Percentiles rank a stretch among this genome's conserved stretches.
These are phyloP conservation scores for Bryoglossum gracile DNA, from an alignment of 495 filamentous ascomycete genomes.

Conservation along the genomic window DNA sequence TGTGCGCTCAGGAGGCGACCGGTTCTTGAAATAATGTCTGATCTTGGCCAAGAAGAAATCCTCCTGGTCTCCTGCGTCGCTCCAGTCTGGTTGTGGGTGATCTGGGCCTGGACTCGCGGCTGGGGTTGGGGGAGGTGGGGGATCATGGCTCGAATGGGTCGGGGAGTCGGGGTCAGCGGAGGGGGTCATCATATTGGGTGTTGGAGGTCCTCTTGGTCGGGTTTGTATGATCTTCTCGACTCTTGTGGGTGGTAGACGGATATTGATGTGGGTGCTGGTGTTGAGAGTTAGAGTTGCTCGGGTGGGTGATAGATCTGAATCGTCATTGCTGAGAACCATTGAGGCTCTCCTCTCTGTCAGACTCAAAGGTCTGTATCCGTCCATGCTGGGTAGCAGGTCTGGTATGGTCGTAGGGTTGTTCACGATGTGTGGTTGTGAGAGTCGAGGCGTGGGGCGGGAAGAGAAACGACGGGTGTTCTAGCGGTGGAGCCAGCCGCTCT, in stretches of 20 bases:
- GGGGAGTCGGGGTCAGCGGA: slow-evolving; percentile 44
- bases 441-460: no score
- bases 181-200: slow-evolving; percentile 50
- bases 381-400: slow-evolving; percentile 11
- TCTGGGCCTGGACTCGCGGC: slow-evolving; percentile 50
- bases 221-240: slow-evolving; percentile 43
- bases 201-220: slow-evolving; percentile 45
- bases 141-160: slow-evolving; percentile 29
- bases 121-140: slow-evolving; percentile 48
- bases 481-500: neutral
- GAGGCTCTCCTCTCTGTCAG: slow-evolving; percentile 25
- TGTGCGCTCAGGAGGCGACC: slow-evolving; percentile 43
- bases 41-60: slow-evolving; percentile 43
- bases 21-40: slow-evolving; percentile 44
- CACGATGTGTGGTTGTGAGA: neutral
- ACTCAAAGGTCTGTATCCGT: slow-evolving; percentile 23
- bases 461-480: no score
- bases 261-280: slow-evolving; percentile 19
- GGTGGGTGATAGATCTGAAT: slow-evolving; percentile 23
- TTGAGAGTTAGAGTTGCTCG: slow-evolving; percentile 23
- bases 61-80: slow-evolving; percentile 42
- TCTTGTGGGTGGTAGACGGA: slow-evolving; percentile 16
- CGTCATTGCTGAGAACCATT: slow-evolving; percentile 20
- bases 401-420: neutral
- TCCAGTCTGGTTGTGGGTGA: slow-evolving; percentile 45